Evolutionary conservation across 139 green algal genomes (phyloP).

Genomic region (Marvania coccoides): DNA sequence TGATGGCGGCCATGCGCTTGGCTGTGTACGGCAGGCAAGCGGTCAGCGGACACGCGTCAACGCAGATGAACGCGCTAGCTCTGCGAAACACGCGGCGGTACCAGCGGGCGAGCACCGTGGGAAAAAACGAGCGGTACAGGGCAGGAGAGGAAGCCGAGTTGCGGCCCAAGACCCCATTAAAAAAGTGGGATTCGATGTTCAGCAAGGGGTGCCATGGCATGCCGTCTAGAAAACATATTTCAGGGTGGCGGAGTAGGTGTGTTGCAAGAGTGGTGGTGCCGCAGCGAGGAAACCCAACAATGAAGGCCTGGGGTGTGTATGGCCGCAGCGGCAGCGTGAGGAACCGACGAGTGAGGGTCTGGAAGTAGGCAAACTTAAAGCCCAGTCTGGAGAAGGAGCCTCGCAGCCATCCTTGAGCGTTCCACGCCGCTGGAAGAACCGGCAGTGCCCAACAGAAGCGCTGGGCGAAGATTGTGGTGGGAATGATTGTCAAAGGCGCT

Average conservation of each 20-base stretch:
- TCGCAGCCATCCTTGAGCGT: slow-evolving; percentile 15
- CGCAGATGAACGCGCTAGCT: slow-evolving; percentile 47
- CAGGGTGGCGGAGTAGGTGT: slow-evolving; percentile 59
- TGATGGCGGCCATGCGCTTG: slow-evolving; percentile 49
- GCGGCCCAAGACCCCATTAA: slow-evolving; percentile 56
- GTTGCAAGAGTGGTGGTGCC: slow-evolving; percentile 72
- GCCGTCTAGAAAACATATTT: slow-evolving; percentile 47
- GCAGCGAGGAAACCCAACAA: slow-evolving; percentile 66
- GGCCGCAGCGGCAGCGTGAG: slow-evolving; percentile 66
- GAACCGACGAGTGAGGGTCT: slow-evolving; percentile 53
- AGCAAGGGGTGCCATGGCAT: slow-evolving; percentile 63
- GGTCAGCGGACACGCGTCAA: slow-evolving; percentile 70
- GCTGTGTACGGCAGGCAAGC: slow-evolving; percentile 61
- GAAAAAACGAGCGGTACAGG: slow-evolving; percentile 75
- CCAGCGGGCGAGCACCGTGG: slow-evolving; percentile 53
- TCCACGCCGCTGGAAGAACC: slow-evolving; percentile 56
- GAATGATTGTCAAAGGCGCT: slow-evolving; percentile 17
- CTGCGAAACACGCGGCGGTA: slow-evolving; percentile 24
- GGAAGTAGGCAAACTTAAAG: slow-evolving; percentile 61
- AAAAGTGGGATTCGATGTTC: slow-evolving; percentile 71
- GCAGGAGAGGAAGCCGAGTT: slow-evolving; percentile 8
- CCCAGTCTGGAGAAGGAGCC: slow-evolving; percentile 27
- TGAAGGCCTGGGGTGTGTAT: slow-evolving; percentile 61
- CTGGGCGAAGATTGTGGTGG: slow-evolving; percentile 19
- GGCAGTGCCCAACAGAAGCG: slow-evolving; percentile 62